Evolutionary conservation across 2,329 filamentous ascomycete species (phyloP).

Genomic region (Epichloe brachyelytri): DNA sequence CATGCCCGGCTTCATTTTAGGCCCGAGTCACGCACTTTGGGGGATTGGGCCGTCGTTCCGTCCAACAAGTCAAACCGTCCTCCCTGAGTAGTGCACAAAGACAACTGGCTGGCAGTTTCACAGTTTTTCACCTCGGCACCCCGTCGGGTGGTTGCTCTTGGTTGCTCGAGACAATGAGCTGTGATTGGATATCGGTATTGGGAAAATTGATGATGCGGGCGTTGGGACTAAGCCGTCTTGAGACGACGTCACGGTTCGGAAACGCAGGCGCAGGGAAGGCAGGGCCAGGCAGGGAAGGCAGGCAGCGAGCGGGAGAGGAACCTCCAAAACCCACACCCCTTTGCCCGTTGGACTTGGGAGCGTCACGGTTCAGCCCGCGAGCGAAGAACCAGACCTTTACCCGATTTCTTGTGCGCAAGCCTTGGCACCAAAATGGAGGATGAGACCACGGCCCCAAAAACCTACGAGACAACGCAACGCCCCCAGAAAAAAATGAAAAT

Average conservation of each 20-base stretch:
- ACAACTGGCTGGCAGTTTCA: no score
- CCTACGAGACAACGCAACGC: slow-evolving; percentile 22
- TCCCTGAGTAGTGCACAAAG: no score
- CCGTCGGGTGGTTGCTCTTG: no score
- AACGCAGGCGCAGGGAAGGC: not conserved
- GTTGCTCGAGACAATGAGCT: not conserved
- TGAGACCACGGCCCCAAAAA: slow-evolving; percentile 27
- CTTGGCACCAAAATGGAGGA: slow-evolving; percentile 27
- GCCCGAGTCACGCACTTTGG: no score
- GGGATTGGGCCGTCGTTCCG: no score
- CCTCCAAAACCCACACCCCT: slow-evolving; percentile 8
- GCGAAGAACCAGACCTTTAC: slow-evolving; percentile 15
- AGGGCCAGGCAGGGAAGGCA: not conserved
- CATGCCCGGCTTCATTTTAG: no score
- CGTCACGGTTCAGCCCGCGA: slow-evolving; percentile 13
- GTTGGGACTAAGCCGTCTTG: not conserved
- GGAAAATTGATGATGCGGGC: slow-evolving; percentile 8
- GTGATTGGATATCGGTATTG: not conserved
- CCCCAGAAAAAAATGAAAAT: slow-evolving; percentile 19
- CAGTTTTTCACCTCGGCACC: no score
- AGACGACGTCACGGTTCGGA: not conserved
- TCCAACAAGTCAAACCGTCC: no score
- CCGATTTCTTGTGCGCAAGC: slow-evolving; percentile 26
- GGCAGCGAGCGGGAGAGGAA: slow-evolving; percentile 3
- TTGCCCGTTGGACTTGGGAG: slow-evolving; percentile 11